These are phyloP conservation scores for Salix arbutifolia DNA, from an alignment of 345 rosid genomes.

Conservation along the genomic window DNA sequence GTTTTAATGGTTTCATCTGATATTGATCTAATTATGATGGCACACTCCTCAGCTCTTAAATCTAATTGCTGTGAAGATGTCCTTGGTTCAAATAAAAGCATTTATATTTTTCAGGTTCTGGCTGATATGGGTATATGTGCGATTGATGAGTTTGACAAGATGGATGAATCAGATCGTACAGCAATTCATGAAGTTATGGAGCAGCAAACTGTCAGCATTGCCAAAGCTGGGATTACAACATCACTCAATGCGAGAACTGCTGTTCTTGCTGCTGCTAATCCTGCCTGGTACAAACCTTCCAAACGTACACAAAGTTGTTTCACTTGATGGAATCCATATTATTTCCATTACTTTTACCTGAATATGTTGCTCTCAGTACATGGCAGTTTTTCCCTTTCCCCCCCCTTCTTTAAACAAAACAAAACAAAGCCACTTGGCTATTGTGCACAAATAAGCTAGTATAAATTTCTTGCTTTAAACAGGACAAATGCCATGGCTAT, in stretches of 20 bases:
- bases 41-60: neutral
- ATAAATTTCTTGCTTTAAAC: neutral
- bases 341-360: neutral
- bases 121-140: constrained; percentile 99
- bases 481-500: neutral
- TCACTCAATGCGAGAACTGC: constrained; percentile 97
- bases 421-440: neutral
- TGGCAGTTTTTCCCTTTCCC: neutral
- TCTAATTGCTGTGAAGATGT: constrained; percentile 8
- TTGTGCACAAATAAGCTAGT: too few relatives aligned
- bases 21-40: neutral
- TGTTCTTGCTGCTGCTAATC: constrained; percentile 98
- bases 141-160: constrained; percentile 98
- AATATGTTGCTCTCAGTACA: neutral
- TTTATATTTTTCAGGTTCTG: constrained; percentile 59
- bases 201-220: constrained; percentile 99
- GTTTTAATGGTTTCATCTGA: neutral
- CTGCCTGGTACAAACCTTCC: constrained; percentile 69
- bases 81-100: constrained; percentile 8
- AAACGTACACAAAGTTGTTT: constrained; percentile 2
- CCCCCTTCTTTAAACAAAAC: neutral
- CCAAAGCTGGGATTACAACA: constrained; percentile 98
- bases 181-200: constrained; percentile 99
- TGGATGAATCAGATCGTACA: constrained; percentile 98
- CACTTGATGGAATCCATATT: neutral